Evolutionary conservation across 1,139 yeast genomes (phyloP), one percentile per base, ranked within the genome.

Genomic region (Saccharomyces hybrid): DNA sequence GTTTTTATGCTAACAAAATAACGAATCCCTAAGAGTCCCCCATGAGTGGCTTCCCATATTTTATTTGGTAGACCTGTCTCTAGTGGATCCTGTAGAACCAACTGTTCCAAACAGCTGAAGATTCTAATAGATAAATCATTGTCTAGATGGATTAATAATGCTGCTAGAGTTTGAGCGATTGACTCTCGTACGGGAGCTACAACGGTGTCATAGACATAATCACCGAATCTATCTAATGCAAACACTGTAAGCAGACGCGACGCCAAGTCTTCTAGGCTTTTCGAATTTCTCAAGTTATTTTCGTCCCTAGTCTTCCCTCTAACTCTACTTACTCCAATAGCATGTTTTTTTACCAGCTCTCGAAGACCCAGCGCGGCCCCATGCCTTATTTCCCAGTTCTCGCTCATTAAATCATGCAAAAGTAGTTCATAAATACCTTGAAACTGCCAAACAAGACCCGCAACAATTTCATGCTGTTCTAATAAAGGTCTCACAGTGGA

Each of bases 161-260:
- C 97, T 27, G 97, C 99, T 51, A 95, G 72, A 0, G 97, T 83
- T 71, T 95, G 99, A 0, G 97, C 97, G 29, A 95, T 89, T 27
- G 97, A 89, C 72, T 95, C 99, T 64, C 99, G 77, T 2, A 95
- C 98, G 0, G 99, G 99, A 0, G 98, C 99, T 44, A 95, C 96
- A 14, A 95, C 99, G 6, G 96, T 95, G 68, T 95, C 99, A 49
- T 96, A 87, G 42, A 95, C 96, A 69, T 88, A 95, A 72, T 95
- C 99, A 54, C 98, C 99, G 72, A 95, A 95, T 64, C 98, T 75
- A 71, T 95, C 99, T 55, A 93, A 77, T 3, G 97, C 95, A 71
- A 95, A 89, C 23, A 95, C 76, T 13, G 96, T 87, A 67, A 96
- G 79, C 48, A 95, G 69, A 57, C 97, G 79, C 31, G 95, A 90